Percentiles rank a stretch among this genome's conserved stretches.
Conservation (phyloP, 2,329 filamentous ascomycete species). For the Graphiopsis chlorocephala region DNA sequence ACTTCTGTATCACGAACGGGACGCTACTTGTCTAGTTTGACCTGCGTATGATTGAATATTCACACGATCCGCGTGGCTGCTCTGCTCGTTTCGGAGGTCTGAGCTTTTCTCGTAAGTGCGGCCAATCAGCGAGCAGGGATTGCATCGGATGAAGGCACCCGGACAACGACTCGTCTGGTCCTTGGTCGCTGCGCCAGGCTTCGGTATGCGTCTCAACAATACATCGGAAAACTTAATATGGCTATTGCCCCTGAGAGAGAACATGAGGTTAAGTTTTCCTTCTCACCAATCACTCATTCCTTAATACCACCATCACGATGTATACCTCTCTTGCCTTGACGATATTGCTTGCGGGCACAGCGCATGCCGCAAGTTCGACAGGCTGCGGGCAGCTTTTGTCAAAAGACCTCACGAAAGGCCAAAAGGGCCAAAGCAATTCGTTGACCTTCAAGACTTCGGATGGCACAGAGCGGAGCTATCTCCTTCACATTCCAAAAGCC, state of each 20-base stretch:
- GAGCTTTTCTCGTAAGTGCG: not conserved
- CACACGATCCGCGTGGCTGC: not conserved
- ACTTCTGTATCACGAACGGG: not conserved
- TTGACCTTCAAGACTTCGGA: slow-evolving; percentile 22
- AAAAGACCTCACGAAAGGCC: slow-evolving; percentile 21
- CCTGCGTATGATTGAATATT: not conserved
- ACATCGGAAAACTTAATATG: not conserved
- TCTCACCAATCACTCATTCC: not conserved
- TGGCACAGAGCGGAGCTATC: slow-evolving; percentile 33
- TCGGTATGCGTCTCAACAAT: not conserved
- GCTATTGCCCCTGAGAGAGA: not conserved
- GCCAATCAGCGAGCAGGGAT: not conserved
- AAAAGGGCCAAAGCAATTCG: slow-evolving; percentile 22
- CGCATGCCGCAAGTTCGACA: not conserved
- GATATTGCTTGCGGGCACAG: not conserved
- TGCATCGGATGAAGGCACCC: not conserved
- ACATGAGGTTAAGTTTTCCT: not conserved
- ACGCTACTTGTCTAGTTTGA: not conserved
- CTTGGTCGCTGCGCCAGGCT: not conserved
- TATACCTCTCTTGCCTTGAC: not conserved
- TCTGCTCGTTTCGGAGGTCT: not conserved
- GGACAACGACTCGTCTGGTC: not conserved
- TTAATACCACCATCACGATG: not conserved
- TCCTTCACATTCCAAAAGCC: slow-evolving; percentile 39
- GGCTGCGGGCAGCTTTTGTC: slow-evolving; percentile 26